A percentile compares a stretch with the other conserved stretches of the same genome.
Evolutionary conservation across 306 rosid species (phyloP).

Genomic region (Trifolium subterraneum): DNA sequence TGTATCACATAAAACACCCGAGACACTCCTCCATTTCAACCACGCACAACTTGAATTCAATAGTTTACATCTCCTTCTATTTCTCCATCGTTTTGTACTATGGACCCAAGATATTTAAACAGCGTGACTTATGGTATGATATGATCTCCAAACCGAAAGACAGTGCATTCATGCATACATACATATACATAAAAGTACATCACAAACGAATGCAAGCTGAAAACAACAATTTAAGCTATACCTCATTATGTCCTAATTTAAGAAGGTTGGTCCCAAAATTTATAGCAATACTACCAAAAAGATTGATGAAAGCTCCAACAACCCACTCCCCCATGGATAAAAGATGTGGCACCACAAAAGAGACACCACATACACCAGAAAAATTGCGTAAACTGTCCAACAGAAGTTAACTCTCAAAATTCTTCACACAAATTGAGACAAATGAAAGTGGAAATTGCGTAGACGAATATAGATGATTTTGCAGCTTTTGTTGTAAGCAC

Average conservation of each 20-base stretch:
- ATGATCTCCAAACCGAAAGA: neutral
- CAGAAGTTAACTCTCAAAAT: conserved; percentile 36
- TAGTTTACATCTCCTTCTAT: neutral
- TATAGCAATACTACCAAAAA: conserved; percentile 94
- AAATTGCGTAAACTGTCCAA: conserved; percentile 35
- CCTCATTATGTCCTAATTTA: conserved; percentile 97
- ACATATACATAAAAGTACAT: neutral
- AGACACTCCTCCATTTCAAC: neutral
- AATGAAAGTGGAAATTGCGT: conserved; percentile 1
- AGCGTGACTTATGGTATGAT: neutral
- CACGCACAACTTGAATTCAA: neutral
- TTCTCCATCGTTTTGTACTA: neutral
- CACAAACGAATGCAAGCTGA: neutral
- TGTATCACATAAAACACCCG: neutral
- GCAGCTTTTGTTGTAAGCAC: conserved; percentile 34
- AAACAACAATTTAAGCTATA: conserved; percentile 17
- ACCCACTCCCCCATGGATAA: conserved; percentile 97
- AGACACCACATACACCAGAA: conserved; percentile 58
- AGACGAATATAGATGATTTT: conserved; percentile 23
- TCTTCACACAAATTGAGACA: conserved; percentile 3
- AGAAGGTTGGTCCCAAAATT: conserved; percentile 97
- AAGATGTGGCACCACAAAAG: conserved; percentile 46
- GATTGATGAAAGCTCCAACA: conserved; percentile 96
- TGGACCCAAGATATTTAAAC: neutral
- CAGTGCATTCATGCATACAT: neutral